Percentiles rank a stretch among this genome's conserved stretches.
phyloP scores from a whole-genome alignment of 306 rosid genomes.

The Hippophae rhamnoides region DNA sequence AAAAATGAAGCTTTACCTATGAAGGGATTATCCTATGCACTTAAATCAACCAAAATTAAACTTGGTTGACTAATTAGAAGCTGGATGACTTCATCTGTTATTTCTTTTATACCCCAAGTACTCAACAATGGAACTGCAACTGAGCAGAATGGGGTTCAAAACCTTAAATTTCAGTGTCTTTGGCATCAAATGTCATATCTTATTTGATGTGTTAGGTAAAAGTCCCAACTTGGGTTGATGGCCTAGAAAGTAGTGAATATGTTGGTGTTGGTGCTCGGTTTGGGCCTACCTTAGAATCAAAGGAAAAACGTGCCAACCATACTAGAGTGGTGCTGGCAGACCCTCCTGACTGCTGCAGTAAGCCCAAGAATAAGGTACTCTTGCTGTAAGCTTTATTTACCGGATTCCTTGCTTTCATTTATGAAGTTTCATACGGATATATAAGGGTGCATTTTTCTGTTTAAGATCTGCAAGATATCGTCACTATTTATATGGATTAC shows the following conservation, averaged over 20 bases:
- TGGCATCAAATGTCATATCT: not conserved
- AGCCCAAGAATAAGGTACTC: slow-evolving; percentile 51
- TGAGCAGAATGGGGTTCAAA: not conserved
- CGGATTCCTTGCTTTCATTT: not conserved
- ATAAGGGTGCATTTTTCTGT: slow-evolving; percentile 14
- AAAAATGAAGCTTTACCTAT: no score
- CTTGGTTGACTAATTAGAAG: no score
- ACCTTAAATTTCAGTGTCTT: not conserved
- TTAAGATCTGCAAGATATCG: slow-evolving; percentile 14
- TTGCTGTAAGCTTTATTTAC: slow-evolving; percentile 12
- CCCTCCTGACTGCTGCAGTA: slow-evolving; percentile 88
- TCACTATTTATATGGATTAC: slow-evolving; percentile 19
- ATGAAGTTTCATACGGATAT: slow-evolving; percentile 1
- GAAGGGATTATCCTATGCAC: no score
- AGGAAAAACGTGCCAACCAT: slow-evolving; percentile 79
- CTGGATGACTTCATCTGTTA: not conserved
- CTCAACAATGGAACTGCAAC: not conserved
- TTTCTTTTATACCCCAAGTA: not conserved
- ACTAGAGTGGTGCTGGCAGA: slow-evolving; percentile 86
- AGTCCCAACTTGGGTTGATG: slow-evolving; percentile 77
- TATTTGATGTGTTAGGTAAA: slow-evolving; percentile 50
- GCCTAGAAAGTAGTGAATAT: slow-evolving; percentile 50
- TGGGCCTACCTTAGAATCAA: slow-evolving; percentile 78
- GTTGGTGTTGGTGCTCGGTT: slow-evolving; percentile 98
- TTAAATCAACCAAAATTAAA: no score